A percentile compares a stretch with the other conserved stretches of the same genome.
phyloP scores from a whole-genome alignment of 495 filamentous ascomycete species.

The Darksidea phi region DNA sequence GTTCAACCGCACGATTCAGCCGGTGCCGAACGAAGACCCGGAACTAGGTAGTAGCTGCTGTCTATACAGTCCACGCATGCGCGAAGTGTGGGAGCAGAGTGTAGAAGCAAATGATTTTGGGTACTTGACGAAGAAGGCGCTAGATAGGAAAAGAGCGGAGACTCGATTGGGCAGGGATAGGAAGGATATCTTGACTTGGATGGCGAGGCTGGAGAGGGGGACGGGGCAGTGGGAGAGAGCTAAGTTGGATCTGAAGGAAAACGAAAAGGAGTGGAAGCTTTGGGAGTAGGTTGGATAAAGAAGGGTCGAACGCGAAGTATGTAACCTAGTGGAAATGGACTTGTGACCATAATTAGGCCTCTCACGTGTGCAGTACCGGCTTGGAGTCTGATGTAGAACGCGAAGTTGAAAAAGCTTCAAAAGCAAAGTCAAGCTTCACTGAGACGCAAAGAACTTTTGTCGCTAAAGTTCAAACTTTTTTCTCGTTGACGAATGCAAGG shows the following conservation, averaged over 20 bases:
- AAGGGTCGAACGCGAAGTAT: too few relatives aligned
- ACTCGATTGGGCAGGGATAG: conserved; percentile 34
- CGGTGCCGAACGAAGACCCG: conserved; percentile 49
- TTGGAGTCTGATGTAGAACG: too few relatives aligned
- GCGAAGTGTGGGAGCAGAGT: conserved; percentile 60
- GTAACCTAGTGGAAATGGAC: too few relatives aligned
- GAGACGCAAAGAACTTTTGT: too few relatives aligned
- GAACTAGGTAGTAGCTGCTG: conserved; percentile 61
- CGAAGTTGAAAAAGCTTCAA: too few relatives aligned
- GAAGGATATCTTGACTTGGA: conserved; percentile 26
- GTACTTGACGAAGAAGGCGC: conserved; percentile 66
- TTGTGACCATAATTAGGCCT: too few relatives aligned
- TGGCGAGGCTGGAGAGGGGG: conserved; percentile 9
- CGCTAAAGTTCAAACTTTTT: too few relatives aligned
- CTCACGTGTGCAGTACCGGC: too few relatives aligned
- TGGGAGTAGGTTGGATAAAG: conserved; percentile 18
- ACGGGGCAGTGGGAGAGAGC: conserved; percentile 8
- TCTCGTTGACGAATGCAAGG: too few relatives aligned
- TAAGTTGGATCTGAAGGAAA: conserved; percentile 6
- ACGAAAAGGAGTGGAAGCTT: conserved; percentile 20
- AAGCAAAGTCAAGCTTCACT: too few relatives aligned
- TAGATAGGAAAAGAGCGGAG: conserved; percentile 52
- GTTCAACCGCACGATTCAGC: conserved; percentile 52
- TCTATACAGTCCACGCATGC: conserved; percentile 74
- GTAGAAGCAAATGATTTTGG: conserved; percentile 63